Evolutionary conservation across 495 filamentous ascomycete genomes (phyloP).

Genomic region (Penicillium soppii): DNA sequence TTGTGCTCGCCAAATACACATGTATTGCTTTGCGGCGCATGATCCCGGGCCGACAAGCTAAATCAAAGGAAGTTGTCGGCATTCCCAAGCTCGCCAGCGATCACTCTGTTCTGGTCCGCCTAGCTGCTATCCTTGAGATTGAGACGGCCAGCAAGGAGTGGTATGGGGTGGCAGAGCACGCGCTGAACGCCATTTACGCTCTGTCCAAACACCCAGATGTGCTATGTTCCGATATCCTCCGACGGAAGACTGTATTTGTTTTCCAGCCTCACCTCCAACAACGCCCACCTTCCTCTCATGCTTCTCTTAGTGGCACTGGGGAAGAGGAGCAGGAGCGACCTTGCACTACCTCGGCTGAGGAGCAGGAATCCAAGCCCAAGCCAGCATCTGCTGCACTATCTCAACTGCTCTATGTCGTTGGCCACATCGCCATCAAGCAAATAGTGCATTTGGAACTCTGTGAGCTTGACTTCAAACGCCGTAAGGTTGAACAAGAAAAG

Average conservation of each 20-base stretch:
- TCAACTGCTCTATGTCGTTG: constrained; percentile 92
- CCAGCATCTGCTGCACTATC: constrained; percentile 70
- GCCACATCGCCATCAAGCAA: constrained; percentile 96
- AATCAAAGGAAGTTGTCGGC: constrained; percentile 62
- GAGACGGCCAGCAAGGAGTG: constrained; percentile 90
- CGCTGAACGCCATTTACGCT: constrained; percentile 93
- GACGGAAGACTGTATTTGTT: constrained; percentile 80
- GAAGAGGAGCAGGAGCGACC: constrained; percentile 57
- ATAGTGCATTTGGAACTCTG: constrained; percentile 99
- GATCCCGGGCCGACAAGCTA: constrained; percentile 77
- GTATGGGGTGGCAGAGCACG: constrained; percentile 97
- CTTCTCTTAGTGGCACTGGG: constrained; percentile 18
- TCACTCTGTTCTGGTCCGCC: constrained; percentile 76
- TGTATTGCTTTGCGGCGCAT: constrained; percentile 90
- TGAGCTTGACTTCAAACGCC: constrained; percentile 94
- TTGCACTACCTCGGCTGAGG: constrained; percentile 34
- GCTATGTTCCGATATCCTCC: constrained; percentile 87
- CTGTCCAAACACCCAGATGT: constrained; percentile 92
- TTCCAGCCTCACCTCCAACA: constrained; percentile 55
- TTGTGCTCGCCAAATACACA: constrained; percentile 89
- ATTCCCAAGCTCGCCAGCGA: constrained; percentile 85
- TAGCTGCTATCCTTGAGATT: constrained; percentile 82
- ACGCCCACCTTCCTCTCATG: constrained; percentile 30
- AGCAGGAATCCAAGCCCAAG: constrained; percentile 28
- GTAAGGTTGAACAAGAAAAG: constrained; percentile 94